phyloP scores from a whole-genome alignment of 1,284 basidiomycete species.

The Tetrapyrgos nigripes region DNA sequence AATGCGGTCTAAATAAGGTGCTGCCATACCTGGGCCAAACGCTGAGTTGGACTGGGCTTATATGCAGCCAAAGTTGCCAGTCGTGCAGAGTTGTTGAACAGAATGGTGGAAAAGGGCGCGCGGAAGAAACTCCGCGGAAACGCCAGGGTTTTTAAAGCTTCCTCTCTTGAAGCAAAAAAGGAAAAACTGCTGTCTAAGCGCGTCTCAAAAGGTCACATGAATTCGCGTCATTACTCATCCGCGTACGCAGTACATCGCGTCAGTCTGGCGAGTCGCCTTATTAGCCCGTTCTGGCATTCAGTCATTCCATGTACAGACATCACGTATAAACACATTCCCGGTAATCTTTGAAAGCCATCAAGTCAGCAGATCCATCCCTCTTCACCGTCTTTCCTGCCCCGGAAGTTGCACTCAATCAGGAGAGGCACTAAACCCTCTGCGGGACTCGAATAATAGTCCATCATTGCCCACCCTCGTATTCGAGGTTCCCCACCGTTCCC shows the following conservation, averaged over 20 bases:
- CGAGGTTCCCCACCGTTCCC: constrained; percentile 37
- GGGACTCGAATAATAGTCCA: constrained; percentile 75
- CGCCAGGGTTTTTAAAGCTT: background rate
- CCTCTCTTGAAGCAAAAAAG: no score
- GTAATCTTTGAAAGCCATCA: background rate
- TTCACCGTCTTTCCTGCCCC: constrained; percentile 52
- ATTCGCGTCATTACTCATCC: background rate
- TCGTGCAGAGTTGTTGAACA: background rate
- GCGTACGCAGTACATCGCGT: no score
- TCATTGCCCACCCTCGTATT: constrained; percentile 72
- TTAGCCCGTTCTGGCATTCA: no score
- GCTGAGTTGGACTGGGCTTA: background rate
- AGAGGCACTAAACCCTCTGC: constrained; percentile 61
- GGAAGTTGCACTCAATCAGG: constrained; percentile 80
- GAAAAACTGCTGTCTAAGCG: background rate
- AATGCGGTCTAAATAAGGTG: background rate
- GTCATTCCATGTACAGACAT: no score
- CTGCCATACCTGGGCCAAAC: constrained; percentile 23
- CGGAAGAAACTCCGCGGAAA: background rate
- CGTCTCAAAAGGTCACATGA: background rate
- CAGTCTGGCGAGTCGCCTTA: no score
- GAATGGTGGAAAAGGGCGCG: background rate
- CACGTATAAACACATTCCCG: background rate
- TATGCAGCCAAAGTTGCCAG: background rate
- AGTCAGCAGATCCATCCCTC: constrained; percentile 47